phyloP scores from a whole-genome alignment of 2,329 filamentous ascomycete species.

The Dactylellina drechsleri region DNA sequence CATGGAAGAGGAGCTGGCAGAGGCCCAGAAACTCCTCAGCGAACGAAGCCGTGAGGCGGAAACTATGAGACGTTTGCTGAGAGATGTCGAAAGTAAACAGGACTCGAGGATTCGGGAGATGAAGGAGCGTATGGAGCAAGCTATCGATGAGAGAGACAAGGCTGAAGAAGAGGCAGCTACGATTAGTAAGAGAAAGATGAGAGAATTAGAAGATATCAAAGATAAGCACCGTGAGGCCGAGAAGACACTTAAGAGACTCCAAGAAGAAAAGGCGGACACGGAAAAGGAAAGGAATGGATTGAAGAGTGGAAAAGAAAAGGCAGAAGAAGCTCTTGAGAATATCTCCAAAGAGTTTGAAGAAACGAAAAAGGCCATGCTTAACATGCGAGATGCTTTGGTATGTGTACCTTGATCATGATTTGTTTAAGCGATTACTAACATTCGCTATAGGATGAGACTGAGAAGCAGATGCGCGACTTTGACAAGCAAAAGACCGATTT shows the following conservation, averaged over 20 bases:
- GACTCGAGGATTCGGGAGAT: slow-evolving; percentile 87
- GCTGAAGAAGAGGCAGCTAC: slow-evolving; percentile 89
- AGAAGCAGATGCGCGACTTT: slow-evolving; percentile 81
- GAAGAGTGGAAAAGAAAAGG: slow-evolving; percentile 76
- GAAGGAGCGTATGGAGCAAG: slow-evolving; percentile 85
- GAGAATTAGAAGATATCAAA: slow-evolving; percentile 88
- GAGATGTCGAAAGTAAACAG: slow-evolving; percentile 83
- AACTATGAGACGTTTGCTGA: slow-evolving; percentile 89
- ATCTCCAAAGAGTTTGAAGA: slow-evolving; percentile 79
- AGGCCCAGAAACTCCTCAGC: slow-evolving; percentile 83
- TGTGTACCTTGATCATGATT: slow-evolving; percentile 4
- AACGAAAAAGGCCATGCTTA: slow-evolving; percentile 77
- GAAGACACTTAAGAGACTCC: slow-evolving; percentile 75
- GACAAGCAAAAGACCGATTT: slow-evolving; percentile 84
- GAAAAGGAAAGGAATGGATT: slow-evolving; percentile 78
- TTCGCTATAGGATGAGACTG: slow-evolving; percentile 73
- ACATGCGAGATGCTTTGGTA: slow-evolving; percentile 76
- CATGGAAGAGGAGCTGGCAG: slow-evolving; percentile 88
- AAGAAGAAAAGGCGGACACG: slow-evolving; percentile 80
- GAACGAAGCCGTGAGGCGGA: slow-evolving; percentile 92
- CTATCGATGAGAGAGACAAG: slow-evolving; percentile 91
- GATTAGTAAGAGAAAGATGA: slow-evolving; percentile 76
- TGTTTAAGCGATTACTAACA: slow-evolving; percentile 13
- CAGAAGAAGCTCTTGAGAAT: slow-evolving; percentile 76
- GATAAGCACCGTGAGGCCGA: slow-evolving; percentile 82